Base-by-base conservation (phyloP, 345 rosid genomes). In the Firmiana major region DNA sequence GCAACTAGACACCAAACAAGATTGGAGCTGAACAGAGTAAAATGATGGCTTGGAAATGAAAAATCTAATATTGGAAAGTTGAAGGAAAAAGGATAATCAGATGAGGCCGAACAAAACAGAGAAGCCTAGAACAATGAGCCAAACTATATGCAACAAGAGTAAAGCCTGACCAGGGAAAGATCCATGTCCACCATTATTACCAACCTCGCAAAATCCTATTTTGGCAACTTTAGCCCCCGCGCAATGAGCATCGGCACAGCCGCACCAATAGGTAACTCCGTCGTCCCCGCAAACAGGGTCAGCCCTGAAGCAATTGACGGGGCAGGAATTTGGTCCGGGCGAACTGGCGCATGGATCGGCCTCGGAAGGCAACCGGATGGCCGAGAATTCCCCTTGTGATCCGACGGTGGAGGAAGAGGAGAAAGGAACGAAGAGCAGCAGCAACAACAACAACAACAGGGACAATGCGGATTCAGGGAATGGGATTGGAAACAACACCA, bases 191-290 rank as follows among this genome's bases (percentile, higher is more conserved):
- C 91, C 92, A 31, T 31, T 51, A 43, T 80, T 92, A 54, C 92
- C 95, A 24, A 88, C 73, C 78, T 91, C 97, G 51, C 99, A 97
- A 80, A 85, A 89, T 34, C 98, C 98, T 43, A 65, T 72, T 77
- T 91, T 94, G 0, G 85, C 86, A 5, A 92, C 98, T 34, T 80
- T 63, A 81, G 83, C 85, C 7, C 97, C 97, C 8, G 85, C 82
- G 43, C 99, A 97, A 67, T 70, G 72, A 19, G 99, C 99, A 58
- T 97, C 94, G 7, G 86, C 78, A 74, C 99, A 94, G 24, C 99
- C 99, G 74, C 99, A 97, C 98, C 98, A 97, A 80, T 97, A 97
- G 42, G 97, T 97, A 75, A 90, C 90, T 24, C 97, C 91, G 70
- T 94, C 86, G 28, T 77, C 90, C 6, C 98, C 97, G 58, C 99